These are phyloP conservation scores for Naganishia vaughanmartiniae DNA, from an alignment of 768 basidiomycete genomes.

Conservation along the genomic window DNA sequence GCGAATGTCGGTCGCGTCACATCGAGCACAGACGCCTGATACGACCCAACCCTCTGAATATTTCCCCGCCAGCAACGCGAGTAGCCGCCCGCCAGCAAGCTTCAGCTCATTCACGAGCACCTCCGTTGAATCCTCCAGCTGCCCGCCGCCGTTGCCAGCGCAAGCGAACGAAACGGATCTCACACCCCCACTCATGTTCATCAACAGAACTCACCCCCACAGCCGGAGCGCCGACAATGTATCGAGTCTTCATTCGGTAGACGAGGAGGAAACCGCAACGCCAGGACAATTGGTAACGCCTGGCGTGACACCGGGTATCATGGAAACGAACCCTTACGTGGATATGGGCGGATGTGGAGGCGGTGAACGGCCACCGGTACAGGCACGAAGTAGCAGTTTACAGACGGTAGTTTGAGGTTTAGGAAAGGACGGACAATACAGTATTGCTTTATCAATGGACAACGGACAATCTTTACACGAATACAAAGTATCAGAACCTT, in stretches of 20 bases:
- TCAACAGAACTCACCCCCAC: not conserved
- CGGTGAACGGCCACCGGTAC: not conserved
- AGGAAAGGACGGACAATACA: not conserved
- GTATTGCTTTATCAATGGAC: too few species aligned
- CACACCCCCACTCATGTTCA: conserved; percentile 2
- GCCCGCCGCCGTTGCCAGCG: not conserved
- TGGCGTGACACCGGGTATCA: not conserved
- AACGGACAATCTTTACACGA: too few species aligned
- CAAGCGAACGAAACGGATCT: not conserved
- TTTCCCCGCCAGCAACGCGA: not conserved
- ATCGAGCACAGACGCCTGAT: not conserved
- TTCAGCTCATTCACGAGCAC: conserved; percentile 18
- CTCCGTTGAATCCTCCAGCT: not conserved
- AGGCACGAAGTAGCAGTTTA: not conserved
- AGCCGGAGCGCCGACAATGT: not conserved
- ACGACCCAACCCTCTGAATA: not conserved
- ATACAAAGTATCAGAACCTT: too few species aligned
- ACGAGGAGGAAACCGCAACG: conserved; percentile 16
- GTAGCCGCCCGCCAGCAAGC: not conserved
- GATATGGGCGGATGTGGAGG: not conserved
- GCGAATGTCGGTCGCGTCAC: not conserved
- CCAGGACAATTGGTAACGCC: not conserved
- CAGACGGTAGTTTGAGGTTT: not conserved
- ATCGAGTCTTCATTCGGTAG: conserved; percentile 1
- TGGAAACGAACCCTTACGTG: not conserved